Evolutionary conservation across 2,329 filamentous ascomycete genomes (phyloP).

Genomic region (Penicillium hesseltinei): DNA sequence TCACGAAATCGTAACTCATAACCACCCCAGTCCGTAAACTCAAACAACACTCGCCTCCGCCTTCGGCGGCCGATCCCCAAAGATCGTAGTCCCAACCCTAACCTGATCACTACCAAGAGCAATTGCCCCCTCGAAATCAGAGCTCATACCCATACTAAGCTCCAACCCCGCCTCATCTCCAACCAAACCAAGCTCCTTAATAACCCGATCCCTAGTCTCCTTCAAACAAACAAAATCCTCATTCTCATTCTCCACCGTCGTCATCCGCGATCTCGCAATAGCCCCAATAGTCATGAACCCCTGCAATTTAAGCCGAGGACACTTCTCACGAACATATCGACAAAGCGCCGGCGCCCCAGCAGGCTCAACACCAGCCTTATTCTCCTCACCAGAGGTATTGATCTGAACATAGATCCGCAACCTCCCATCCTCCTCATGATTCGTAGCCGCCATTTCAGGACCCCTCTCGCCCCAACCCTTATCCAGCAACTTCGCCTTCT

Average conservation of each 20-base stretch:
- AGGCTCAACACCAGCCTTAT: constrained; percentile 79
- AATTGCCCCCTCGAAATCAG: constrained; percentile 90
- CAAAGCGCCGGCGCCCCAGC: constrained; percentile 63
- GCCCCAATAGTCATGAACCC: constrained; percentile 98
- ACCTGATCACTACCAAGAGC: constrained; percentile 82
- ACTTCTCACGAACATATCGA: constrained; percentile 65
- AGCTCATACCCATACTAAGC: constrained; percentile 98
- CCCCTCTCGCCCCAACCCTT: constrained; percentile 64
- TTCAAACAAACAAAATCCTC: constrained; percentile 76
- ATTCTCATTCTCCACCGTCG: constrained; percentile 75
- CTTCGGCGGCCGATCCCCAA: constrained; percentile 77
- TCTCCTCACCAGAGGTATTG: constrained; percentile 86
- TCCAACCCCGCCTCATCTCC: constrained; percentile 60
- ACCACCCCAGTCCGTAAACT: constrained; percentile 2
- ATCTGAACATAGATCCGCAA: constrained; percentile 86
- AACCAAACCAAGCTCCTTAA: constrained; percentile 56
- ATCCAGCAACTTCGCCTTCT: constrained; percentile 82
- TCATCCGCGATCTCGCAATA: constrained; percentile 77
- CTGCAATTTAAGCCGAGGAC: constrained; percentile 69
- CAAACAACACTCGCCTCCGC: constrained; percentile 68
- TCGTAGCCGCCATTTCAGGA: constrained; percentile 34
- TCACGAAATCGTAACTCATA: constrained; percentile 18
- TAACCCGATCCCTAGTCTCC: constrained; percentile 69
- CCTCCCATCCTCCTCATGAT: constrained; percentile 31
- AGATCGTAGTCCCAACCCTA: constrained; percentile 89